Evolutionary conservation across 2,329 filamentous ascomycete genomes (phyloP).

Genomic region (Aspergillus ustus): DNA sequence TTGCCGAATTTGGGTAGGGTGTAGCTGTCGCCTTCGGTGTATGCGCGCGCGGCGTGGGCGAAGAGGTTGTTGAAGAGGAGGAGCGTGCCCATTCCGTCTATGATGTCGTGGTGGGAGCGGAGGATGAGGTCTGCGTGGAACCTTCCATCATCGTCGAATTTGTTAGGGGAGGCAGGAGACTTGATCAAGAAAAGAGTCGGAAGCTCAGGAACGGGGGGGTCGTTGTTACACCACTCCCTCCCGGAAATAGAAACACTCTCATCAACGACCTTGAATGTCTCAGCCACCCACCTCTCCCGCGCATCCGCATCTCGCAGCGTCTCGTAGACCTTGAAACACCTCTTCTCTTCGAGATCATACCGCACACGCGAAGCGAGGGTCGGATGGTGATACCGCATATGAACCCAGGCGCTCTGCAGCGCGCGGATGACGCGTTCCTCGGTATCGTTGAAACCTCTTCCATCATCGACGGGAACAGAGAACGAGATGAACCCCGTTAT

Average conservation of each 20-base stretch:
- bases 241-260: constrained; percentile 20
- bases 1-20: constrained; percentile 19
- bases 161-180: background rate
- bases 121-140: constrained; percentile 25
- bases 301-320: background rate
- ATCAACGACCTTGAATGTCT: constrained; percentile 22
- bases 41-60: constrained; percentile 17
- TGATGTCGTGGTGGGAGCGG: constrained; percentile 29
- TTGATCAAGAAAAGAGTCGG: constrained; percentile 30
- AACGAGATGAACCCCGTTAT: constrained; percentile 47
- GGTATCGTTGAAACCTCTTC: background rate
- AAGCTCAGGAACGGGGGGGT: constrained; percentile 28
- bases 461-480: background rate
- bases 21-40: background rate
- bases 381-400: constrained; percentile 30
- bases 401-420: constrained; percentile 28
- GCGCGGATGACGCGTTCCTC: constrained; percentile 12
- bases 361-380: constrained; percentile 30
- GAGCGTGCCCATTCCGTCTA: constrained; percentile 30
- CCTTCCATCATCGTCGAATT: background rate
- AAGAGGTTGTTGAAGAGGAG: constrained; percentile 28
- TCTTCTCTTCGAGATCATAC: constrained; percentile 11
- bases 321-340: constrained; percentile 30
- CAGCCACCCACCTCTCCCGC: constrained; percentile 20
- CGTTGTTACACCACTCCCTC: constrained; percentile 30